phyloP scores from a whole-genome alignment of 2,329 filamentous ascomycete genomes.

The Fusarium sp. region DNA sequence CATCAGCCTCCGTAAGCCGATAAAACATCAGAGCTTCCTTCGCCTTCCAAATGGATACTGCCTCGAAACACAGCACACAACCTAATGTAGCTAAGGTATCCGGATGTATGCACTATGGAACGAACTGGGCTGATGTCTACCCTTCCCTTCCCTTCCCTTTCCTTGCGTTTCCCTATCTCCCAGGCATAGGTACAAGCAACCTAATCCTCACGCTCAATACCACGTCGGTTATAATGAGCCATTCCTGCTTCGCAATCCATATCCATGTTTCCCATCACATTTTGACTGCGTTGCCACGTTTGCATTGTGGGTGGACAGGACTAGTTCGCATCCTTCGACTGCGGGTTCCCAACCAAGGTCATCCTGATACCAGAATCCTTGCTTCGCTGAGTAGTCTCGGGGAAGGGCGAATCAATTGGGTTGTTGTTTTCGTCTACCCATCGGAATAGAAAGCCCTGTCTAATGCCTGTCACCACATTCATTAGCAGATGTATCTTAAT shows the following conservation, averaged over 20 bases:
- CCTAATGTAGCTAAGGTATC: too few relatives aligned
- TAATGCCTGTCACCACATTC: background rate
- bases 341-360: background rate
- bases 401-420: background rate
- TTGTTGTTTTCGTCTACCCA: background rate
- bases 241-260: background rate
- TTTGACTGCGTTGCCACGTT: background rate
- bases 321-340: conserved; percentile 1
- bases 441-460: background rate
- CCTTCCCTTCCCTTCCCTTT: background rate
- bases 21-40: background rate
- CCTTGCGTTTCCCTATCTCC: background rate
- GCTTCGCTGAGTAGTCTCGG: background rate
- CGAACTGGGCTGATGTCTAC: background rate
- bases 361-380: background rate
- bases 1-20: background rate
- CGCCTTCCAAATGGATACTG: background rate
- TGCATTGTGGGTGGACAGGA: background rate
- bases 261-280: background rate
- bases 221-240: background rate
- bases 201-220: background rate
- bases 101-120: conserved; percentile 1
- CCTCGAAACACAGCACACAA: background rate
- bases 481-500: background rate
- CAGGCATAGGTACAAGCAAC: background rate